Evolutionary conservation across 768 basidiomycete species (phyloP).

Genomic region (Vishniacozyma victoriae): DNA sequence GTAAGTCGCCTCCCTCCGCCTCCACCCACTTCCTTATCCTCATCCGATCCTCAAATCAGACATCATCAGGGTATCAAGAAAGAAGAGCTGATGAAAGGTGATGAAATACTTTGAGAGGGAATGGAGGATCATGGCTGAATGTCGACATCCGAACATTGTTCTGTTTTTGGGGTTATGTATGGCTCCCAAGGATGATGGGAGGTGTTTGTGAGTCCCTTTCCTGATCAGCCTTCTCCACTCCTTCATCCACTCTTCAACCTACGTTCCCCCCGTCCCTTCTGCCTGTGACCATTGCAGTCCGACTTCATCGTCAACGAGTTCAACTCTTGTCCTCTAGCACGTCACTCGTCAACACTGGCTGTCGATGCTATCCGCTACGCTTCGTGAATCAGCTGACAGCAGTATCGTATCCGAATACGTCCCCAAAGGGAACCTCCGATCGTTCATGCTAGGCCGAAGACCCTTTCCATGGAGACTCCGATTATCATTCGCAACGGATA

Average conservation of each 20-base stretch:
- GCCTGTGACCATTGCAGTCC: neutral
- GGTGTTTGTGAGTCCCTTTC: constrained; percentile 53
- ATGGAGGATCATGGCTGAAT: constrained; percentile 91
- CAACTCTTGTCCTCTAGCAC: too few species aligned
- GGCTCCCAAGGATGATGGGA: constrained; percentile 33
- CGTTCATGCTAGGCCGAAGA: constrained; percentile 70
- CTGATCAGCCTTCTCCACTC: constrained; percentile 54
- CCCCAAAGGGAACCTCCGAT: constrained; percentile 64
- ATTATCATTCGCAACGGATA: constrained; percentile 89
- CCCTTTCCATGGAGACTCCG: constrained; percentile 91
- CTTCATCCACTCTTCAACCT: neutral
- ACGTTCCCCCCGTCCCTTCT: neutral
- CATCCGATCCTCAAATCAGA: neutral
- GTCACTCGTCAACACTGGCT: too few species aligned
- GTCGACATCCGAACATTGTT: constrained; percentile 85
- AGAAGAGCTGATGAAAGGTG: constrained; percentile 16
- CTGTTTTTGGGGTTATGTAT: constrained; percentile 67
- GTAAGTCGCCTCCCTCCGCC: constrained; percentile 45
- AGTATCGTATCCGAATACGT: constrained; percentile 94
- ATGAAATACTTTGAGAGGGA: constrained; percentile 97
- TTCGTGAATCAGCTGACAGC: constrained; percentile 39
- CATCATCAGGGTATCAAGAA: too few species aligned
- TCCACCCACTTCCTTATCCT: neutral
- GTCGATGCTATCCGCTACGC: neutral
- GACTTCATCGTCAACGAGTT: neutral